phyloP scores from a whole-genome alignment of 352 stramenopile genomes.

The Phytopythium vexans region DNA sequence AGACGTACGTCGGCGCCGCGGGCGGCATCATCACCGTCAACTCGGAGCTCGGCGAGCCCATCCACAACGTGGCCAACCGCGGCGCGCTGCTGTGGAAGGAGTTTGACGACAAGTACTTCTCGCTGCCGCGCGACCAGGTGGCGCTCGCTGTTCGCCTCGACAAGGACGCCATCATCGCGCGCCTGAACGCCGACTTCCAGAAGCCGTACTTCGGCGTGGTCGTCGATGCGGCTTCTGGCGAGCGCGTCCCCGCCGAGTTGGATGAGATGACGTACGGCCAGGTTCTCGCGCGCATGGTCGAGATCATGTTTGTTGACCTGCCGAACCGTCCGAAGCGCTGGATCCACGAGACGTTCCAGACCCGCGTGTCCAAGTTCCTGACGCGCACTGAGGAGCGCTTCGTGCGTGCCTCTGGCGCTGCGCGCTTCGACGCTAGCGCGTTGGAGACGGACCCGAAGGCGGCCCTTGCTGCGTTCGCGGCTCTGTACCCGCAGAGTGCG shows the following conservation, averaged over 20 bases:
- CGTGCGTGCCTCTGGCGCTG: conserved; percentile 22
- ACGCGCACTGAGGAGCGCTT: conserved; percentile 68
- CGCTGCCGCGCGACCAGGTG: conserved; percentile 65
- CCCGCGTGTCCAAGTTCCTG: conserved; percentile 76
- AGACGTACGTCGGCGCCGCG: conserved; percentile 61
- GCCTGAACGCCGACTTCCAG: conserved; percentile 85
- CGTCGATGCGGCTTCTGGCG: conserved; percentile 28
- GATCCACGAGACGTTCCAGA: conserved; percentile 67
- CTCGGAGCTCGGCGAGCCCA: conserved; percentile 82
- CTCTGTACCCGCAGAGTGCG: conserved; percentile 44
- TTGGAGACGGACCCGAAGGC: conserved; percentile 39
- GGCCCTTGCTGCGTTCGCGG: conserved; percentile 42
- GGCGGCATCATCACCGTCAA: conserved; percentile 81
- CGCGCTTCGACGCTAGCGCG: conserved; percentile 39
- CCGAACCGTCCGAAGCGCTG: conserved; percentile 56
- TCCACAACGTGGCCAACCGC: conserved; percentile 84
- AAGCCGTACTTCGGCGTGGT: conserved; percentile 88
- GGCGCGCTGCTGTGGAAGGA: conserved; percentile 75
- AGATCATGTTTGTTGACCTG: conserved; percentile 72
- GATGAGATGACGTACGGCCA: conserved; percentile 87
- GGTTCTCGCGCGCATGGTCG: conserved; percentile 71
- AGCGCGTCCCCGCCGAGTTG: conserved; percentile 44
- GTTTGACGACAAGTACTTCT: conserved; percentile 87
- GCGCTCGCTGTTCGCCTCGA: conserved; percentile 60
- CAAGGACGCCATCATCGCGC: conserved; percentile 75